Conservation (phyloP, 2,329 filamentous ascomycete species). For the Coniochaeta sp. region DNA sequence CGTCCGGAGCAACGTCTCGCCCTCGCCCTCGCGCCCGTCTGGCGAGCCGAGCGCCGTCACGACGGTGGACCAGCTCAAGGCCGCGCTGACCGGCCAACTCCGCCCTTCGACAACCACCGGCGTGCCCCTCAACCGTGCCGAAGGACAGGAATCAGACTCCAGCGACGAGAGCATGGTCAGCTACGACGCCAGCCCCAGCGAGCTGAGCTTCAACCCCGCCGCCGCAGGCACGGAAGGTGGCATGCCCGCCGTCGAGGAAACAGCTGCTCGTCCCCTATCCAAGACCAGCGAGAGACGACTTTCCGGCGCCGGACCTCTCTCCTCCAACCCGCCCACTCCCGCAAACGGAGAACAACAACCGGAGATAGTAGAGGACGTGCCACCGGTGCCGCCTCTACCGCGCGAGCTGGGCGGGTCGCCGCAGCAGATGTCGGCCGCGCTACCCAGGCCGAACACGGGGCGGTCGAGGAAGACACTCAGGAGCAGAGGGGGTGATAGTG, state of each 20-base stretch:
- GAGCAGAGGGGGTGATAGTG: constrained; percentile 32
- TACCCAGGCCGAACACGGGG: constrained; percentile 15
- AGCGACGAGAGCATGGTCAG: constrained; percentile 64
- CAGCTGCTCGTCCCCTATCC: too few species aligned
- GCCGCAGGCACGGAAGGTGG: constrained; percentile 11
- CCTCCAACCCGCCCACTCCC: constrained; percentile 36
- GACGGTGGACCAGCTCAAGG: constrained; percentile 60
- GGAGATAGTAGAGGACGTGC: constrained; percentile 31
- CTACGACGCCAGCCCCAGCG: constrained; percentile 61
- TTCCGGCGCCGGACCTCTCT: constrained; percentile 36
- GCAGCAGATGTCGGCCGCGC: constrained; percentile 1
- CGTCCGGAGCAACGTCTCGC: constrained; percentile 43
- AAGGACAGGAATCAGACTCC: too few species aligned
- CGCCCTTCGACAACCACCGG: constrained; percentile 26
- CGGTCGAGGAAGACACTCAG: constrained; percentile 31
- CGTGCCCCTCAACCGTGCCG: constrained; percentile 19
- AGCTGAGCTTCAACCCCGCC: constrained; percentile 52
- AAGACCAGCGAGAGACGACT: background rate
- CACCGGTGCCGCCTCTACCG: constrained; percentile 51
- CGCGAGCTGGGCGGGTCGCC: constrained; percentile 13
- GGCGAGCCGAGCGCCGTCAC: constrained; percentile 41
- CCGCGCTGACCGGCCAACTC: constrained; percentile 48
- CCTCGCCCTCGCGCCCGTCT: constrained; percentile 24
- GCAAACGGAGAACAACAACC: constrained; percentile 19
- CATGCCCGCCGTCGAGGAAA: background rate